phyloP scores from a whole-genome alignment of 495 filamentous ascomycete genomes.

The Aspergillus steynii region DNA sequence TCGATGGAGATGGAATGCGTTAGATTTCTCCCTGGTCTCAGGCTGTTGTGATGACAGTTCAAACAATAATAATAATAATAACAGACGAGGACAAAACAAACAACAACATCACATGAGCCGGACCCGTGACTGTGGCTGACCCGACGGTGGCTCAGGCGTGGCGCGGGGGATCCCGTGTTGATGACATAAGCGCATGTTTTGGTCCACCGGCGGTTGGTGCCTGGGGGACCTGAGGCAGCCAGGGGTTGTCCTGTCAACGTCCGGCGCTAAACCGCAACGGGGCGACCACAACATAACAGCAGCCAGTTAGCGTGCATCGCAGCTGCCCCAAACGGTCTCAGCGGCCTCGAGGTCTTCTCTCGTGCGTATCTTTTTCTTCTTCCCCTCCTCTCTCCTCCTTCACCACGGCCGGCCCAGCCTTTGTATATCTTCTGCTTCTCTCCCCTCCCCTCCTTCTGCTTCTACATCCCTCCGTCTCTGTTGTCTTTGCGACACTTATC shows the following conservation, averaged over 20 bases:
- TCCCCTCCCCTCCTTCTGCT: background rate
- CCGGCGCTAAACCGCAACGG: constrained; percentile 32
- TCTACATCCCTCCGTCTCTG: background rate
- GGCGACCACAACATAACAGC: constrained; percentile 46
- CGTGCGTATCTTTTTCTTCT: constrained; percentile 26
- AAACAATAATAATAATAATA: too few relatives aligned
- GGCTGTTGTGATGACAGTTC: too few relatives aligned
- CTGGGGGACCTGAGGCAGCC: constrained; percentile 16
- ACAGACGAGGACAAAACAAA: too few relatives aligned
- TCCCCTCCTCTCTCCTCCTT: constrained; percentile 19
- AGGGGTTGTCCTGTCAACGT: constrained; percentile 46
- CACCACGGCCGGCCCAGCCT: background rate
- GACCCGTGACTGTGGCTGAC: too few relatives aligned
- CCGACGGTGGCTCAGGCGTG: too few relatives aligned
- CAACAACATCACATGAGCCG: too few relatives aligned
- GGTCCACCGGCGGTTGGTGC: constrained; percentile 1
- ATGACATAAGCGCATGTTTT: constrained; percentile 17
- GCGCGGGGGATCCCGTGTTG: background rate
- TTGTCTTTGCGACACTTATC: background rate
- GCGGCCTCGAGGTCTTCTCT: constrained; percentile 31
- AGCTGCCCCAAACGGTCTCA: constrained; percentile 38
- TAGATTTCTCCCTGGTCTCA: too few relatives aligned
- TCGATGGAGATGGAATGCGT: too few relatives aligned
- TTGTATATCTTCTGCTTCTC: constrained; percentile 21
- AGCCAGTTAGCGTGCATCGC: constrained; percentile 39